These are phyloP conservation scores for Chlorociboria aeruginascens DNA, from an alignment of 495 filamentous ascomycete species.

Conservation along the genomic window DNA sequence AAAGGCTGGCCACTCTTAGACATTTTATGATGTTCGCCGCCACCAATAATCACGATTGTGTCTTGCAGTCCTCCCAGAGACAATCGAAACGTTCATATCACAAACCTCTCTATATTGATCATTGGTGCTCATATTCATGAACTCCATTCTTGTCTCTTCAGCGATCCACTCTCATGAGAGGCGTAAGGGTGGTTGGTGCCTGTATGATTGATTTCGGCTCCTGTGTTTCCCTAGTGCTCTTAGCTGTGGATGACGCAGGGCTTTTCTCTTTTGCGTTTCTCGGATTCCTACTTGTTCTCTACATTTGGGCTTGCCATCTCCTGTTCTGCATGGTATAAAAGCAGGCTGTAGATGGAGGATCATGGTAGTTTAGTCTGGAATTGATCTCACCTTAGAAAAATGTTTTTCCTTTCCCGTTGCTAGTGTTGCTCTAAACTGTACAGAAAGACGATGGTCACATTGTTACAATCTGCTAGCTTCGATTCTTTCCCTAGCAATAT, in stretches of 20 bases:
- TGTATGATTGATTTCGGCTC: slow-evolving; percentile 21
- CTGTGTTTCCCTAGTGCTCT: slow-evolving; percentile 11
- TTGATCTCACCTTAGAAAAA: slow-evolving; percentile 22
- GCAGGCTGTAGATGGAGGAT: slow-evolving; percentile 23
- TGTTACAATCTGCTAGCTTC: not conserved
- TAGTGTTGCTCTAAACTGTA: too few species aligned
- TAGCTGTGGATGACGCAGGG: slow-evolving; percentile 2
- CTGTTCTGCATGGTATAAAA: slow-evolving; percentile 24
- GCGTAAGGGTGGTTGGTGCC: slow-evolving; percentile 22
- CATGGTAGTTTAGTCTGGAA: slow-evolving; percentile 20
- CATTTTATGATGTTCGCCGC: slow-evolving; percentile 3
- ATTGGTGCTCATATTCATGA: slow-evolving; percentile 18
- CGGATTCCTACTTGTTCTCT: slow-evolving; percentile 2
- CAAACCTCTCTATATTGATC: slow-evolving; percentile 18
- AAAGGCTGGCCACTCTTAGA: slow-evolving; percentile 78
- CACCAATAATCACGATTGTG: slow-evolving; percentile 3
- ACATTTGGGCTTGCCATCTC: slow-evolving; percentile 20
- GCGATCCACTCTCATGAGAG: slow-evolving; percentile 20
- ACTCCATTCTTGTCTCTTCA: slow-evolving; percentile 19
- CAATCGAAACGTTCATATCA: slow-evolving; percentile 18
- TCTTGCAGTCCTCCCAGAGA: slow-evolving; percentile 14
- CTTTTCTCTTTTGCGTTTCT: slow-evolving; percentile 15
- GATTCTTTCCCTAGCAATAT: not conserved
- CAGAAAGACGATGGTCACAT: too few species aligned
- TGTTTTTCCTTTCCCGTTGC: not conserved